Percentiles rank a stretch among this genome's conserved stretches.
These are phyloP conservation scores for Sphaerobolus stellatus DNA, from an alignment of 1,284 basidiomycete species.

Conservation along the genomic window DNA sequence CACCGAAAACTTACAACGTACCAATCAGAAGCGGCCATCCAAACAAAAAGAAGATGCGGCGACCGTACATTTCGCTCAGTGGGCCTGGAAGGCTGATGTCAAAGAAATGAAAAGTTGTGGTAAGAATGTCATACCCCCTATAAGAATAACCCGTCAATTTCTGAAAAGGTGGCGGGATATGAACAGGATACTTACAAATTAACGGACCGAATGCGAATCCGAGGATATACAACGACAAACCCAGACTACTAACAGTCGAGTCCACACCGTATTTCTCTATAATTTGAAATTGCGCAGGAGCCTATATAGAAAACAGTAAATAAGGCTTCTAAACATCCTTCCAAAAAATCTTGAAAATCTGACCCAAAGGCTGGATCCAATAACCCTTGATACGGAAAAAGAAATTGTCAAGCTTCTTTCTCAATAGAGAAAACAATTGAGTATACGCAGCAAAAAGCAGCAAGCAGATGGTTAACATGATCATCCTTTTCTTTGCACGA, in stretches of 20 bases:
- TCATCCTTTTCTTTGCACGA: background rate
- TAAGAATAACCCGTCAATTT: background rate
- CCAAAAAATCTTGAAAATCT: background rate
- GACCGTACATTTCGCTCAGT: slow-evolving; percentile 26
- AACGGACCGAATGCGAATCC: slow-evolving; percentile 28
- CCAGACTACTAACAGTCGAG: slow-evolving; percentile 21
- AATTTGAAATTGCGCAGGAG: slow-evolving; percentile 25
- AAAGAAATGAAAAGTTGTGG: background rate
- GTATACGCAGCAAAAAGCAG: background rate
- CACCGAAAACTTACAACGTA: slow-evolving; percentile 3
- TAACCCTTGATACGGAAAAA: background rate
- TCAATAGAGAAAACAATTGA: too few relatives aligned
- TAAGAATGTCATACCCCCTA: slow-evolving; percentile 23
- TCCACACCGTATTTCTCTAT: slow-evolving; percentile 20
- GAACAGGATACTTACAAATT: slow-evolving; percentile 22
- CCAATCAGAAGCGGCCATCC: slow-evolving; percentile 27
- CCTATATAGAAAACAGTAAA: slow-evolving; percentile 15
- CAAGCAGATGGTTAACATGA: background rate
- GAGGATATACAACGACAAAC: slow-evolving; percentile 28
- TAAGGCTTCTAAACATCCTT: too few relatives aligned
- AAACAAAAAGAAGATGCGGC: slow-evolving; percentile 21
- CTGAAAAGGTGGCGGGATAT: background rate
- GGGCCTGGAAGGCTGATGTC: slow-evolving; percentile 19
- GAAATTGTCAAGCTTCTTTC: background rate
- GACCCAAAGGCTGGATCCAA: slow-evolving; percentile 4